These are phyloP conservation scores for Termitomyces sp. DNA, from an alignment of 768 basidiomycete species.

Conservation along the genomic window DNA sequence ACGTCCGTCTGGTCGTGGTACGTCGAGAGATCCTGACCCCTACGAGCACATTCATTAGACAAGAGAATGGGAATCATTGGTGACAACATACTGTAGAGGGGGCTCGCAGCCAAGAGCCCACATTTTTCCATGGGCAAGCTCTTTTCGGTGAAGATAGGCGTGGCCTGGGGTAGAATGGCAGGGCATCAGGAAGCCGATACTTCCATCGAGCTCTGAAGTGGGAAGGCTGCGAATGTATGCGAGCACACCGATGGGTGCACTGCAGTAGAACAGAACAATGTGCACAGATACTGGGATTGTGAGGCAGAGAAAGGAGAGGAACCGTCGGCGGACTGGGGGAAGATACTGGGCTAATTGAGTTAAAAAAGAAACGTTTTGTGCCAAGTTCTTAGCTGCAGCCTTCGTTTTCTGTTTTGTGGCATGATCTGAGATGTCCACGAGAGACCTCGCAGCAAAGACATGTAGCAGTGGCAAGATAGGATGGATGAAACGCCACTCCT, in stretches of 20 bases:
- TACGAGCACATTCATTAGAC: constrained; percentile 21
- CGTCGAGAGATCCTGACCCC: constrained; percentile 45
- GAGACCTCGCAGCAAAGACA: constrained; percentile 69
- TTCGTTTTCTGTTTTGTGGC: constrained; percentile 6
- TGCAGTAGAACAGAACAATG: constrained; percentile 70
- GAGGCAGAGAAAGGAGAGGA: constrained; percentile 45
- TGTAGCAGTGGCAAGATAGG: constrained; percentile 85
- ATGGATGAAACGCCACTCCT: constrained; percentile 97
- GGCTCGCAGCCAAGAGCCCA: constrained; percentile 96
- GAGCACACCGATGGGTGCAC: constrained; percentile 76
- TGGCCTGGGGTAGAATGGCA: constrained; percentile 97
- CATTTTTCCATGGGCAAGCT: constrained; percentile 55
- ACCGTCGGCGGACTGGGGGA: constrained; percentile 31
- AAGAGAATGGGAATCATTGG: not conserved
- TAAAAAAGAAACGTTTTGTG: not conserved
- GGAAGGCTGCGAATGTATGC: constrained; percentile 61
- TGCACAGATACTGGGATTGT: constrained; percentile 66
- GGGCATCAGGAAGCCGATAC: constrained; percentile 86
- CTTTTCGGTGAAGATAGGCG: constrained; percentile 74
- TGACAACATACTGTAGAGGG: constrained; percentile 65
- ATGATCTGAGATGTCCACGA: constrained; percentile 45
- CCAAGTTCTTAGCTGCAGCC: not conserved
- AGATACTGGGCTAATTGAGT: constrained; percentile 9
- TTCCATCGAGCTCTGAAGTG: constrained; percentile 39
- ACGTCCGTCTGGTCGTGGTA: constrained; percentile 82